Base-by-base conservation (phyloP, 2,329 filamentous ascomycete species). In the Metarhizium sp. region DNA sequence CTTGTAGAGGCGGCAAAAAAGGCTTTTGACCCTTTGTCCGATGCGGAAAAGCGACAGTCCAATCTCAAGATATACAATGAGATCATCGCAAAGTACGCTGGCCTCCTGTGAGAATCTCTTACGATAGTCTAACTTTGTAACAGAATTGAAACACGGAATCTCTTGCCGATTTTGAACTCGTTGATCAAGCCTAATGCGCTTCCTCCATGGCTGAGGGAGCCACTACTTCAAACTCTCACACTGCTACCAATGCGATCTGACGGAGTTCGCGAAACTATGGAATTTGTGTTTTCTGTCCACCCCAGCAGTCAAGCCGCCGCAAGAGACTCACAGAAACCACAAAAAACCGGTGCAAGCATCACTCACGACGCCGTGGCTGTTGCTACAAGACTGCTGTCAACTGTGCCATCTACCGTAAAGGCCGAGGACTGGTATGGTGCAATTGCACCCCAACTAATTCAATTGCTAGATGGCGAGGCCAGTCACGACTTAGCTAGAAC, bases 271-370 rank as follows among this genome's bases (percentile, higher is more conserved):
- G 78, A 81, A 30, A 86, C 83, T 0, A 74, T 89, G 58, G 86
- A 89, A 63, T 89, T 89, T 63, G 75, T 90, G 40, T 86, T 88
- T 56, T 78, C 85, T 1, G 82, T 87, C 6, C 85, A 88, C 58
- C 80, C 85, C 0, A 76, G 79, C 58, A 75, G 72, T 59, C 69
- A 71, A 6, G 66, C 72, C 55, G 67, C 69, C 60, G 53, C 66
- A 0, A 68, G 72, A 6, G 74, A 77, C 54, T 70, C 71, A 1
- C 67, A 71, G 2, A 63, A 64, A 4, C 73, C 77, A 1, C 78
- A 81, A 60, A 82, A 79, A 53, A 72, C 77, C 64, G 82, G 83
- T 1, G 79, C 84, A 4, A 79, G 78, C 46, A 85, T 90, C 55
- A 86, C 86, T 0, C 78, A 86, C 36, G 85, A 90, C 64, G 85